phyloP scores from a whole-genome alignment of 768 basidiomycete species.

The Hygrocybe coccinea region DNA sequence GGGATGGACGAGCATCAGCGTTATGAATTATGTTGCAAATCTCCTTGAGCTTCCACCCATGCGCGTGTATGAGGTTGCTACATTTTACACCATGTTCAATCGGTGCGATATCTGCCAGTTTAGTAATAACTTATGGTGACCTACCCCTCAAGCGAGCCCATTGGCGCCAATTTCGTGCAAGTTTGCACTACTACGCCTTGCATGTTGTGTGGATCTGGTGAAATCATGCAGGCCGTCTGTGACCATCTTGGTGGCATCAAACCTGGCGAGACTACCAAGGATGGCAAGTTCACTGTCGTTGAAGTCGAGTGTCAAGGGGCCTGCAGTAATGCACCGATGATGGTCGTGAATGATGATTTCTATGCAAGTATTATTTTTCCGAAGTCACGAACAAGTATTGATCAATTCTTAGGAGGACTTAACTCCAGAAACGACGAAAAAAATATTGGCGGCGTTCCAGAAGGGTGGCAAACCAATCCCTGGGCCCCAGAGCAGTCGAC shows the following conservation, averaged over 20 bases:
- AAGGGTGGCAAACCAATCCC: conserved; percentile 84
- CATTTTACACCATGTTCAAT: conserved; percentile 99
- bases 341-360: conserved; percentile 94
- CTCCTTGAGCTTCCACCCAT: conserved; percentile 92
- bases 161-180: conserved; percentile 91
- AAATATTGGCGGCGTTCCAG: conserved; percentile 71
- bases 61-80: conserved; percentile 99
- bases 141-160: conserved; percentile 64
- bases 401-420: conserved; percentile 67
- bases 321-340: conserved; percentile 97
- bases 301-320: conserved; percentile 99
- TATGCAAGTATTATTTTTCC: conserved; percentile 54
- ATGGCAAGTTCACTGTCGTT: conserved; percentile 94
- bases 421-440: conserved; percentile 69
- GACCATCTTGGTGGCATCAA: conserved; percentile 77
- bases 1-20: conserved; percentile 96
- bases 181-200: conserved; percentile 99
- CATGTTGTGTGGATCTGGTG: conserved; percentile 88
- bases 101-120: conserved; percentile 47
- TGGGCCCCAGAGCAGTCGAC: conserved; percentile 87
- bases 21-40: conserved; percentile 98
- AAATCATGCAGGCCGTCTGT: conserved; percentile 82
- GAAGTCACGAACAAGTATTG: neutral
- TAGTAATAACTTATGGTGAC: neutral
- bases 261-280: conserved; percentile 88